Base-by-base conservation (phyloP, 352 stramenopile species). In the Pythium brachiatum region DNA sequence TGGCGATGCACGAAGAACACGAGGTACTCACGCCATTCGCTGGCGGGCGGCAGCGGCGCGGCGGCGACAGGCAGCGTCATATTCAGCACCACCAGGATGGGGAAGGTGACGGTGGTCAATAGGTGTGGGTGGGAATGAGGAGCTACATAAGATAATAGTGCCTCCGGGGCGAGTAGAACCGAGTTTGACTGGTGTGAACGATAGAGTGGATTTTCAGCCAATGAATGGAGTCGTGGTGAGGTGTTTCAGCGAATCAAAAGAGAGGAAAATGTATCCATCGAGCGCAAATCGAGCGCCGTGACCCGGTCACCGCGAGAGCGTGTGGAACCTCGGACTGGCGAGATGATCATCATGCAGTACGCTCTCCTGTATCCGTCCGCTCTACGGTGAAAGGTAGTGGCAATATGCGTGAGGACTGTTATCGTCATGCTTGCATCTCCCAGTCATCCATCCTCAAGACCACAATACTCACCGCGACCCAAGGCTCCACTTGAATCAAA, bases 1-100 rank as follows among this genome's bases (percentile, higher is more conserved):
- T 92, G 83, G 47, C 83, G 81, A 59, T 92, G 83, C 69, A 92
- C 83, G 68, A 89, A 92, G 64, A 86, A 90, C 23, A 92, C 81
- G 55, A 92, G 76, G 68, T 88, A 92, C 66, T 89, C 80, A 36
- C 69, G 78, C 79, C 58, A 65, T 15, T 41, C 36, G 25, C 38
- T 29, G 15, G 15, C 34, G 16, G 53, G 51, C 20, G 51, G 15
- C 36, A 34, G 53, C 23, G 26, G 1, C 8, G 44, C 44, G 13
- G 25, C 9, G 7, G 44, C 20, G 4, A 21, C 5, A 5, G 41
- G 8, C 12, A 21, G 2, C 12, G 23, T 52, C 44, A 48, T 48
- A 23, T 46, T 46, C 38, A n/a, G n/a, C n/a, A n/a, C n/a, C n/a
- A n/a, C n/a, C n/a, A n/a, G n/a, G n/a, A 41, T 13, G 34, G 34